Evolutionary conservation across 2,329 filamentous ascomycete genomes (phyloP).

Genomic region (Claviceps maximensis): DNA sequence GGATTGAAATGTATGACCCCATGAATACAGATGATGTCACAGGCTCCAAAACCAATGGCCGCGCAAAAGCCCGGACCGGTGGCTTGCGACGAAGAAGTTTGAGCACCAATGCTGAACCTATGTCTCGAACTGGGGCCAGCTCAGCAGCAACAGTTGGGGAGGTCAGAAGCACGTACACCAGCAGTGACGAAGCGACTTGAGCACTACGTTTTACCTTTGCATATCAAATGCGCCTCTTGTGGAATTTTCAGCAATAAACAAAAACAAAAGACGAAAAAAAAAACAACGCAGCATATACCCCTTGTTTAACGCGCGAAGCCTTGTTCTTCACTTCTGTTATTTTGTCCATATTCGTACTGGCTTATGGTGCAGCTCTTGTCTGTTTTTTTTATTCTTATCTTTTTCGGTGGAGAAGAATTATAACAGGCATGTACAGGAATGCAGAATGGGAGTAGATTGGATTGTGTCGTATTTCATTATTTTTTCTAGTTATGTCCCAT

Average conservation of each 20-base stretch:
- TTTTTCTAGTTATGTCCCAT: no score
- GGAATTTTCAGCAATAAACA: background rate
- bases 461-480: no score
- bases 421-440: no score
- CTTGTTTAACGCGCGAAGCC: background rate
- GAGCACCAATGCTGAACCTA: constrained; percentile 17
- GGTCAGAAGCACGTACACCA: constrained; percentile 25
- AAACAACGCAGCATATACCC: background rate
- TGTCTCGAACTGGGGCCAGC: constrained; percentile 17
- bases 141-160: constrained; percentile 29
- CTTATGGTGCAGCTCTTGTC: background rate
- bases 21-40: constrained; percentile 7
- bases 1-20: constrained; percentile 15
- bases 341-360: background rate
- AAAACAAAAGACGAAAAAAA: no score
- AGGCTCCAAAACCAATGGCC: background rate
- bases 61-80: constrained; percentile 19
- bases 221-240: no score
- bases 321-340: background rate
- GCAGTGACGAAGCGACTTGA: constrained; percentile 9
- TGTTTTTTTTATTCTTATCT: background rate
- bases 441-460: no score
- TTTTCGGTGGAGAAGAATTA: no score
- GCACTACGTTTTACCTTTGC: background rate
- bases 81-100: constrained; percentile 18